These are phyloP conservation scores for Lasiosphaeria ovina DNA, from an alignment of 495 filamentous ascomycete species.

Conservation along the genomic window DNA sequence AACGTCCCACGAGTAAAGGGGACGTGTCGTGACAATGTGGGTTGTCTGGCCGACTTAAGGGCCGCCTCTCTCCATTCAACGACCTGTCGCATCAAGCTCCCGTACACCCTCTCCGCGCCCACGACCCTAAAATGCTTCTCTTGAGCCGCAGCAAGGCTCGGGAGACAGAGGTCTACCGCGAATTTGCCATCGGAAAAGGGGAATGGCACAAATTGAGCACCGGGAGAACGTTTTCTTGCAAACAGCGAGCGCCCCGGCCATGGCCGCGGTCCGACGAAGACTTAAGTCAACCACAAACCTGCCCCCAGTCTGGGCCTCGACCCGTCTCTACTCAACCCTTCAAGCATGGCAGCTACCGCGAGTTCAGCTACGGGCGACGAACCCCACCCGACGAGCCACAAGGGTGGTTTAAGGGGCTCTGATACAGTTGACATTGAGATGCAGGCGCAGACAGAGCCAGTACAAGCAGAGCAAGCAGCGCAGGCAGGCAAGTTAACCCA, in stretches of 20 bases:
- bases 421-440: not conserved
- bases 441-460: not conserved
- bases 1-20: not conserved
- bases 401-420: not conserved
- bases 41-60: slow-evolving; percentile 3
- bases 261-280: too few relatives aligned
- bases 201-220: not conserved
- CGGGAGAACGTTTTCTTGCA: not conserved
- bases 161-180: not conserved
- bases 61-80: not conserved
- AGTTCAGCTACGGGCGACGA: not conserved
- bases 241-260: too few relatives aligned
- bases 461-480: not conserved
- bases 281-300: too few relatives aligned
- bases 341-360: not conserved
- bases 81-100: slow-evolving; percentile 1
- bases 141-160: slow-evolving; percentile 1
- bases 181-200: not conserved
- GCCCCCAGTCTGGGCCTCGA: too few relatives aligned
- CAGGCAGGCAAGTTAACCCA: not conserved
- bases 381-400: not conserved
- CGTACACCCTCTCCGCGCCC: slow-evolving; percentile 4
- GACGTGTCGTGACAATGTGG: not conserved
- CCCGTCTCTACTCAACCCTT: not conserved
- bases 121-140: not conserved